Conservation (phyloP, 306 rosid species). For the Prinsepia uniflora region DNA sequence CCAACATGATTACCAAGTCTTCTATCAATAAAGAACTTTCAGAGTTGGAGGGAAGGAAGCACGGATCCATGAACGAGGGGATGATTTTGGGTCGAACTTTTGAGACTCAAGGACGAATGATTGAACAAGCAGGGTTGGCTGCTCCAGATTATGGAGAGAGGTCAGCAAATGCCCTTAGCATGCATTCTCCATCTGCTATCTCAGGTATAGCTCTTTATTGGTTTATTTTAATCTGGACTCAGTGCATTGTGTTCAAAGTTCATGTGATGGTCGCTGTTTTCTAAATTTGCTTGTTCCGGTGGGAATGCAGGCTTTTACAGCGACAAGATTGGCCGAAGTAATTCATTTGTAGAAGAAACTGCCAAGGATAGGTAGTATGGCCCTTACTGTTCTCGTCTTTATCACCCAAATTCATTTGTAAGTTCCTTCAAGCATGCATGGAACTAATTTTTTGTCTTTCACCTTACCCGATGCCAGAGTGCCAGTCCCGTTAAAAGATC, state of each 20-base stretch:
- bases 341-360: constrained; percentile 38
- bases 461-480: constrained; percentile 21
- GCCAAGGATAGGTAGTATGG: constrained; percentile 35
- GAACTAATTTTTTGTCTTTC: not conserved
- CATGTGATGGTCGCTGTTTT: not conserved
- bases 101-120: constrained; percentile 38
- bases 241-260: not conserved
- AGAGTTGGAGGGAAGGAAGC: constrained; percentile 32
- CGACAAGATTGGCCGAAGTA: constrained; percentile 29
- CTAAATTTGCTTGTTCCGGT: constrained; percentile 8
- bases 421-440: not conserved
- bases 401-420: not conserved
- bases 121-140: constrained; percentile 35
- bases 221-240: not conserved
- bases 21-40: constrained; percentile 29
- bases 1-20: constrained; percentile 29
- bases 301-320: constrained; percentile 34
- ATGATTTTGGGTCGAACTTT: constrained; percentile 29
- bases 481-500: constrained; percentile 32
- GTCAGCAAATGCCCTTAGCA: constrained; percentile 29
- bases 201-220: constrained; percentile 22
- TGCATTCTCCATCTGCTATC: constrained; percentile 37
- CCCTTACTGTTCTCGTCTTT: constrained; percentile 10
- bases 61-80: constrained; percentile 32
- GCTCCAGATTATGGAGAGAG: constrained; percentile 36